A percentile compares a stretch with the other conserved stretches of the same genome.
phyloP scores from a whole-genome alignment of 306 rosid species.

The Malus fusca region DNA sequence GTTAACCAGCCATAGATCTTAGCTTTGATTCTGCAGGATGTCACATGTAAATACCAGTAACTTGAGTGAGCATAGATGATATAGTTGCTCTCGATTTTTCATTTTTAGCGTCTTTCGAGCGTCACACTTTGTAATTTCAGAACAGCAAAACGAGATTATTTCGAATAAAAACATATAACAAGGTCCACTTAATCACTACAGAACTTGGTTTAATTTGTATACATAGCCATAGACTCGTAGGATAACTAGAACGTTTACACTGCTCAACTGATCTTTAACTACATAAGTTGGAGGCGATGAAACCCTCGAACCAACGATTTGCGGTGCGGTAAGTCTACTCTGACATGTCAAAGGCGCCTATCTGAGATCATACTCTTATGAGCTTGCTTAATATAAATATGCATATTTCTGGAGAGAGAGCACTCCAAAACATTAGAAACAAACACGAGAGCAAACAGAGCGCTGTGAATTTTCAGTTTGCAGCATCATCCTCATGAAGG shows the following conservation, averaged over 20 bases:
- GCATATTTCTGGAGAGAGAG: slow-evolving; percentile 6
- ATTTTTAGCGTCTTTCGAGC: neutral
- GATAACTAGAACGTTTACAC: neutral
- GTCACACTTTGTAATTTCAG: neutral
- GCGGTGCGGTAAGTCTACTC: neutral
- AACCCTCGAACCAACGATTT: neutral
- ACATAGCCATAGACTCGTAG: neutral
- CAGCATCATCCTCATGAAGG: slow-evolving; percentile 46
- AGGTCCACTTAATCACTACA: neutral
- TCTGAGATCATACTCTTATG: neutral
- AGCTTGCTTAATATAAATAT: neutral
- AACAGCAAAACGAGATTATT: neutral
- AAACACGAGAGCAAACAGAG: neutral
- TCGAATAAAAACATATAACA: neutral
- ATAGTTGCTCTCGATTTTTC: neutral
- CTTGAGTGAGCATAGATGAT: neutral
- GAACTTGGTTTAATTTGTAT: neutral
- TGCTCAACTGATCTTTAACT: neutral
- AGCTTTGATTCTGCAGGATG: neutral
- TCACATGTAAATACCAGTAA: neutral
- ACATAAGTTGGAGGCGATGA: neutral
- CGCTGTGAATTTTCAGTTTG: neutral
- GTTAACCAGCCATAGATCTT: neutral
- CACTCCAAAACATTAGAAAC: slow-evolving; percentile 1
- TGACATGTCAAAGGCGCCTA: neutral